phyloP scores from a whole-genome alignment of 495 filamentous ascomycete species.

The Emericellopsis terricola region DNA sequence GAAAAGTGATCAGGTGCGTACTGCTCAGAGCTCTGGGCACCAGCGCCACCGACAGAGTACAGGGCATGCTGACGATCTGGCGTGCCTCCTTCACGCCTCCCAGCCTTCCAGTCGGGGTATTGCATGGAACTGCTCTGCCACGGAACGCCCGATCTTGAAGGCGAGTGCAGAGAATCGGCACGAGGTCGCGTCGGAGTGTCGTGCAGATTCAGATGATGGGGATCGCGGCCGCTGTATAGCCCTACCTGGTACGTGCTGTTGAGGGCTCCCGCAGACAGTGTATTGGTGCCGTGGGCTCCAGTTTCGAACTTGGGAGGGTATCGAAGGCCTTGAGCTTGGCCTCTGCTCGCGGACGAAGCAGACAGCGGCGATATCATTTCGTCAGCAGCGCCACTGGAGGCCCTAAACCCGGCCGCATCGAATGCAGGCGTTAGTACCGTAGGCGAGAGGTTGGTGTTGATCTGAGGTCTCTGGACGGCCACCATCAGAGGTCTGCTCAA shows the following conservation, averaged over 20 bases:
- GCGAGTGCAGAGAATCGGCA: conserved; percentile 39
- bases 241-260: too few relatives aligned
- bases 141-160: conserved; percentile 39
- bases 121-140: conserved; percentile 43
- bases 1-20: too few relatives aligned
- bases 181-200: conserved; percentile 40
- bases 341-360: too few relatives aligned
- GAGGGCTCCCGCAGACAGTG: too few relatives aligned
- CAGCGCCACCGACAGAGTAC: not conserved
- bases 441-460: conserved; percentile 38
- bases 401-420: conserved; percentile 40
- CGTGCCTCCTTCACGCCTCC: conserved; percentile 24
- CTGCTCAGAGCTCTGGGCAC: too few relatives aligned
- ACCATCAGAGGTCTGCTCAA: conserved; percentile 45
- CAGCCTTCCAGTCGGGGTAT: conserved; percentile 26
- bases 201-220: conserved; percentile 40
- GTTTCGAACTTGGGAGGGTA: too few relatives aligned
- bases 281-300: too few relatives aligned
- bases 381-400: conserved; percentile 24
- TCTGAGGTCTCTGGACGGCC: conserved; percentile 37
- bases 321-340: too few relatives aligned
- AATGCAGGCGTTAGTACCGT: conserved; percentile 44
- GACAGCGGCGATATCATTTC: conserved; percentile 37
- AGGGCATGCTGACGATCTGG: conserved; percentile 16
- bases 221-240: too few relatives aligned